Evolutionary conservation across 2,329 filamentous ascomycete genomes (phyloP).

Genomic region (Cladorrhinum sp.): DNA sequence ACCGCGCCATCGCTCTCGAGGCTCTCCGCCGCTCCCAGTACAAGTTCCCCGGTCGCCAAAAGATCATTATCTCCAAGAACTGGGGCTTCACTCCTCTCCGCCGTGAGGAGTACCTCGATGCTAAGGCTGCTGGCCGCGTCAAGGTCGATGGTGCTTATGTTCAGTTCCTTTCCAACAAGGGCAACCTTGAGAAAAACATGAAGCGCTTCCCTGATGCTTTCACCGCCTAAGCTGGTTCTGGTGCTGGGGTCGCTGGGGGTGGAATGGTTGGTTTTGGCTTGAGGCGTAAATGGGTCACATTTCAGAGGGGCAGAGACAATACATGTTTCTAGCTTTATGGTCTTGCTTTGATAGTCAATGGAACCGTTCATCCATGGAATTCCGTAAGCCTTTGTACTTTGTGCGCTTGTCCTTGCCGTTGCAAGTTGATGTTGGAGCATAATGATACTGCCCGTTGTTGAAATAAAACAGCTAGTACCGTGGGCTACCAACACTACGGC

Average conservation of each 20-base stretch:
- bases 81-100: constrained; percentile 99
- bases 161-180: constrained; percentile 97
- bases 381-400: background rate
- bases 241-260: constrained; percentile 32
- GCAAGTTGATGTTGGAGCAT: background rate
- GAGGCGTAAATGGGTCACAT: constrained; percentile 31
- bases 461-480: too few relatives aligned
- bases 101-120: constrained; percentile 94
- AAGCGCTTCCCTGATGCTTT: constrained; percentile 94
- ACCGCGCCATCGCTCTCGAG: constrained; percentile 92
- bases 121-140: constrained; percentile 89
- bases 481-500: background rate
- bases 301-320: constrained; percentile 27
- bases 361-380: constrained; percentile 28
- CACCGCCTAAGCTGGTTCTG: constrained; percentile 48
- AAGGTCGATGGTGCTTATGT: constrained; percentile 99
- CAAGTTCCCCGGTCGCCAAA: constrained; percentile 99
- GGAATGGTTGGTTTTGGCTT: constrained; percentile 31
- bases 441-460: too few relatives aligned
- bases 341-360: constrained; percentile 30
- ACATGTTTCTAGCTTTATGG: constrained; percentile 30
- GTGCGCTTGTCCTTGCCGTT: background rate
- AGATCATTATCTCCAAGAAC: constrained; percentile 99
- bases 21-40: constrained; percentile 98
- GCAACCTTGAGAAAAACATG: constrained; percentile 81